phyloP scores from a whole-genome alignment of 768 basidiomycete genomes.

The Crucibulum laeve region DNA sequence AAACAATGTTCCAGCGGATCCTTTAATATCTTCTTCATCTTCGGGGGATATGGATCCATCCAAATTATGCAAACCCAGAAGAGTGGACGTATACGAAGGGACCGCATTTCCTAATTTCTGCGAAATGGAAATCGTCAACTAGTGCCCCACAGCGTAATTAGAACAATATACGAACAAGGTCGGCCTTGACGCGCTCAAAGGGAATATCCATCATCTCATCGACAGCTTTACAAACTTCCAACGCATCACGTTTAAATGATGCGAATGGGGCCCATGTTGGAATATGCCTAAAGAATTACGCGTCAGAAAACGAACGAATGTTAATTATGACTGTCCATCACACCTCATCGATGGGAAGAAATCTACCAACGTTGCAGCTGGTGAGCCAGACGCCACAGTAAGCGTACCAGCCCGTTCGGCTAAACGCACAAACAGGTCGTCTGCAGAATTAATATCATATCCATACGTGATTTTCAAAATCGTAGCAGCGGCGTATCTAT shows the following conservation, averaged over 20 bases:
- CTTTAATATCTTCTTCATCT: slow-evolving; percentile 52
- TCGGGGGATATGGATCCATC: slow-evolving; percentile 29
- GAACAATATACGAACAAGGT: slow-evolving; percentile 32
- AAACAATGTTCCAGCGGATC: slow-evolving; percentile 50
- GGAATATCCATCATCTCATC: slow-evolving; percentile 46
- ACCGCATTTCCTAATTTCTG: slow-evolving; percentile 38
- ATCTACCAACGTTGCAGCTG: slow-evolving; percentile 44
- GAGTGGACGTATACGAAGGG: slow-evolving; percentile 40
- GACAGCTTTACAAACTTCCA: slow-evolving; percentile 36
- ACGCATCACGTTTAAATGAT: slow-evolving; percentile 40
- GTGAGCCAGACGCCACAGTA: slow-evolving; percentile 40
- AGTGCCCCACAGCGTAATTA: not conserved
- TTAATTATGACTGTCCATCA: slow-evolving; percentile 1
- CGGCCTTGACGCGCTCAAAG: slow-evolving; percentile 43
- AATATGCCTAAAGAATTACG: slow-evolving; percentile 29
- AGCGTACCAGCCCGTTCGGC: slow-evolving; percentile 42
- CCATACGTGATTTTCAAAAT: slow-evolving; percentile 49
- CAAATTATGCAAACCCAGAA: slow-evolving; percentile 34
- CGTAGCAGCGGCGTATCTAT: slow-evolving; percentile 41
- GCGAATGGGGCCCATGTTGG: slow-evolving; percentile 48
- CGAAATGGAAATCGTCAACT: slow-evolving; percentile 7
- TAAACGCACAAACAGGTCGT: slow-evolving; percentile 39
- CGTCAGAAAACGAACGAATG: no score
- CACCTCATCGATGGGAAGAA: slow-evolving; percentile 43
- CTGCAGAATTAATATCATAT: slow-evolving; percentile 35